Evolutionary conservation across 352 stramenopile species (phyloP).

Genomic region (Plasmopara viticola): DNA sequence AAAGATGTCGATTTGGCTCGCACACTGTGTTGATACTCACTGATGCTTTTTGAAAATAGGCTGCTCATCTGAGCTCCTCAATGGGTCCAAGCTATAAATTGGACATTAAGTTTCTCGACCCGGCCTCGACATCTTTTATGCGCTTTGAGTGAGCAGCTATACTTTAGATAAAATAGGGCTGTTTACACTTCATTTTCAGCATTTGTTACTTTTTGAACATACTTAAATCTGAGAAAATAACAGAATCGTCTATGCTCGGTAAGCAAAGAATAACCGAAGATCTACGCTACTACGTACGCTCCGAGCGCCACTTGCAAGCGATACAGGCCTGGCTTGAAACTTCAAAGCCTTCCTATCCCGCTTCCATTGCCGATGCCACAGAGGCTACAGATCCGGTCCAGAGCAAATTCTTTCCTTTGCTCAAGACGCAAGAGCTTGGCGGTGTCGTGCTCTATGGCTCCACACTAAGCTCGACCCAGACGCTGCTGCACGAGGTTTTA

Average conservation of each 20-base stretch:
- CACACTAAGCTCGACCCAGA: constrained; percentile 75
- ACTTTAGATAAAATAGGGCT: constrained; percentile 20
- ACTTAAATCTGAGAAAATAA: background rate
- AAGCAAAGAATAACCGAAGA: constrained; percentile 58
- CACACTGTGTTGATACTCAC: constrained; percentile 5
- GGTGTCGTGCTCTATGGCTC: constrained; percentile 68
- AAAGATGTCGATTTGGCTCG: background rate
- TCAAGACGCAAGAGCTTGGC: constrained; percentile 59
- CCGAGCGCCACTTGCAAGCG: constrained; percentile 57
- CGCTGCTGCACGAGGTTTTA: constrained; percentile 70
- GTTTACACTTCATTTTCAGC: background rate
- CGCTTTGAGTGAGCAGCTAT: constrained; percentile 58
- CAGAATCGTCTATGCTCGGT: constrained; percentile 14
- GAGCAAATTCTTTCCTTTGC: constrained; percentile 46
- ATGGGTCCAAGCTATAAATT: constrained; percentile 77
- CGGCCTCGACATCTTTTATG: constrained; percentile 79
- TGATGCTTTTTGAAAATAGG: constrained; percentile 17
- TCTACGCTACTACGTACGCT: constrained; percentile 67
- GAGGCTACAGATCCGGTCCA: constrained; percentile 25
- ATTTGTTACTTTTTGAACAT: background rate
- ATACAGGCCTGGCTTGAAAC: constrained; percentile 60
- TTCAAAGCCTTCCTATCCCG: constrained; percentile 20
- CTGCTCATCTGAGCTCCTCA: constrained; percentile 78
- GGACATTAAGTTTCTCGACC: constrained; percentile 82
- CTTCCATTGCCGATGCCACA: constrained; percentile 20